Evolutionary conservation across 192 early-diverging fungal genomes (phyloP).

Genomic region (Rhizophagus sp.): DNA sequence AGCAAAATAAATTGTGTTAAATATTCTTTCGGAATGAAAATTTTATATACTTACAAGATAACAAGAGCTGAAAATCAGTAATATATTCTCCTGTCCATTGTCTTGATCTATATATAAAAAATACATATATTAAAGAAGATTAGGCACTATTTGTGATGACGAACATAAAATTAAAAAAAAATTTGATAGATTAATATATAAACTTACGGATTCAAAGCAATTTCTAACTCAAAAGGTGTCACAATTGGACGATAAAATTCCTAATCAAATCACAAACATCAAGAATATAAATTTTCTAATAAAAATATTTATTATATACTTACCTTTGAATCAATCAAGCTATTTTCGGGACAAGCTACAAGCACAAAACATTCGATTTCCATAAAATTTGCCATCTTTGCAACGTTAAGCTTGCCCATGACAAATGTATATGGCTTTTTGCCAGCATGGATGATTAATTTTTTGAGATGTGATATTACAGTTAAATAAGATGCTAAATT

Average conservation of each 20-base stretch:
- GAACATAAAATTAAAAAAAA: background rate
- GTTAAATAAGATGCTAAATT: constrained; percentile 72
- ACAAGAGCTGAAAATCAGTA: constrained; percentile 64
- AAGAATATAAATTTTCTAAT: background rate
- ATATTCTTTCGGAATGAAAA: background rate
- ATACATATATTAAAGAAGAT: too few relatives aligned
- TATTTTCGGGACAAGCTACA: constrained; percentile 94
- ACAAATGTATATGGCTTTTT: constrained; percentile 87
- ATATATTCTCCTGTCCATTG: constrained; percentile 77
- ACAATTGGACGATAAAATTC: constrained; percentile 93
- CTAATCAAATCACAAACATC: constrained; percentile 5
- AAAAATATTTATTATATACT: constrained; percentile 28
- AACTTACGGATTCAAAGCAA: constrained; percentile 65
- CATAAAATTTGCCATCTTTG: constrained; percentile 96
- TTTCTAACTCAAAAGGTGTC: constrained; percentile 88
- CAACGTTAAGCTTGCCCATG: constrained; percentile 93
- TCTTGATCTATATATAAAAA: constrained; percentile 41
- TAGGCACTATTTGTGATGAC: too few relatives aligned
- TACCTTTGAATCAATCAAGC: constrained; percentile 80
- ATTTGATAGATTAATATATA: background rate
- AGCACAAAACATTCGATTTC: constrained; percentile 93
- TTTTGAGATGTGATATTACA: constrained; percentile 82
- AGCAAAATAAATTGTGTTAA: constrained; percentile 15
- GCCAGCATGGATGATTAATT: constrained; percentile 65
- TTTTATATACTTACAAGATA: constrained; percentile 49